Percentiles rank a stretch among this genome's conserved stretches.
These are phyloP conservation scores for Nicotiana rustica DNA, from an alignment of 305 asterid species.

Conservation along the genomic window DNA sequence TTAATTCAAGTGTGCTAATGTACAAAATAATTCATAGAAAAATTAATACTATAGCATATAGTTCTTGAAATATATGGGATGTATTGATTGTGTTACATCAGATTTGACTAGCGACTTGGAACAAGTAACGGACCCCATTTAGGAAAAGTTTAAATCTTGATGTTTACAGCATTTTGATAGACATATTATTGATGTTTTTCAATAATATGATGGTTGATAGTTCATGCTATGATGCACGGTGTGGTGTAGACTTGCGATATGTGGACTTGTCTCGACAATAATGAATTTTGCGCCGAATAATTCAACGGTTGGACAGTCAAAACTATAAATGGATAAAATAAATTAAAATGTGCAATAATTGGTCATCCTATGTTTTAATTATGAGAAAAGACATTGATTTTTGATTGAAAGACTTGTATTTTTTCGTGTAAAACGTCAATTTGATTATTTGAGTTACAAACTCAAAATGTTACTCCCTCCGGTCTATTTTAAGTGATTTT, in stretches of 20 bases:
- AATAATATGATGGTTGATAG: not conserved
- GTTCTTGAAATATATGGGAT: not conserved
- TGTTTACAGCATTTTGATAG: not conserved
- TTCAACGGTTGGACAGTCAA: not conserved
- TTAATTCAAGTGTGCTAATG: not conserved
- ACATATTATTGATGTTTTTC: not conserved
- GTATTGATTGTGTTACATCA: not conserved
- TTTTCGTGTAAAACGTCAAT: not conserved
- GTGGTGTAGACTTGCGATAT: not conserved
- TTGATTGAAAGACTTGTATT: not conserved
- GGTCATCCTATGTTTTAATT: not conserved
- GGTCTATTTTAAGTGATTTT: too few relatives aligned
- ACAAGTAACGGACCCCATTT: not conserved
- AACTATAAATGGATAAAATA: not conserved
- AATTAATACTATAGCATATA: not conserved
- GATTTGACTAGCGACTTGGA: constrained; percentile 24
- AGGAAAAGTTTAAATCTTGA: not conserved
- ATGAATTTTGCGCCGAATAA: not conserved
- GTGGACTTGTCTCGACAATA: not conserved
- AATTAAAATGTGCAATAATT: not conserved
- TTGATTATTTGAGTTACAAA: not conserved
- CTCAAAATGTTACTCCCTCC: not conserved
- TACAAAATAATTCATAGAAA: not conserved
- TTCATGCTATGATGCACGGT: constrained; percentile 26
- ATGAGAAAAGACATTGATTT: not conserved